Evolutionary conservation across 306 rosid species (phyloP).

Genomic region (Hippophae rhamnoides): DNA sequence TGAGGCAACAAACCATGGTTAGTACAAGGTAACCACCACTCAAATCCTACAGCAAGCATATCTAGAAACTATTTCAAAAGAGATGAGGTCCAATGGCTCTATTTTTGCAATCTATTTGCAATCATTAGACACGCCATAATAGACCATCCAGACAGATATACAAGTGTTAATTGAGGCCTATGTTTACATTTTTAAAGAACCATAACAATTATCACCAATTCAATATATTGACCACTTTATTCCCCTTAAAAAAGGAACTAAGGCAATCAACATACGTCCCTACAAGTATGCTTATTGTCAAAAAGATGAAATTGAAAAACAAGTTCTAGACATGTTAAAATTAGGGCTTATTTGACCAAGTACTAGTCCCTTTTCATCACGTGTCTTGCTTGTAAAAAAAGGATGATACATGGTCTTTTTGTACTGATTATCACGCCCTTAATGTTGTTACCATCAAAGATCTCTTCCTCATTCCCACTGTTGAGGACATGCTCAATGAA

Average conservation of each 20-base stretch:
- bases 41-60: too few relatives aligned
- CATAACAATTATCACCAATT: not conserved
- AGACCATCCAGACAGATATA: too few relatives aligned
- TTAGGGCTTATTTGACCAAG: not conserved
- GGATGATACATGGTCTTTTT: not conserved
- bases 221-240: not conserved
- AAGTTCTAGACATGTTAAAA: not conserved
- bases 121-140: too few relatives aligned
- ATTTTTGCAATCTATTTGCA: too few relatives aligned
- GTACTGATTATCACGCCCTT: not conserved
- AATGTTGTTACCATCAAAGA: not conserved
- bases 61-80: too few relatives aligned
- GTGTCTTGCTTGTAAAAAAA: not conserved
- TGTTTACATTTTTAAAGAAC: not conserved
- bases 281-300: not conserved
- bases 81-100: too few relatives aligned
- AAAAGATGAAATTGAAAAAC: not conserved
- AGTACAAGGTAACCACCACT: too few relatives aligned
- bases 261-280: not conserved
- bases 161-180: too few relatives aligned
- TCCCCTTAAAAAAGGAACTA: too few relatives aligned
- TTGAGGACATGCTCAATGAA: constrained; percentile 1
- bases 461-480: not conserved
- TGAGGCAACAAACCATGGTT: too few relatives aligned
- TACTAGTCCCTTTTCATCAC: not conserved